A percentile compares a stretch with the other conserved stretches of the same genome.
phyloP scores from a whole-genome alignment of 805 yeast genomes.

The Dipodascus geniculatus region DNA sequence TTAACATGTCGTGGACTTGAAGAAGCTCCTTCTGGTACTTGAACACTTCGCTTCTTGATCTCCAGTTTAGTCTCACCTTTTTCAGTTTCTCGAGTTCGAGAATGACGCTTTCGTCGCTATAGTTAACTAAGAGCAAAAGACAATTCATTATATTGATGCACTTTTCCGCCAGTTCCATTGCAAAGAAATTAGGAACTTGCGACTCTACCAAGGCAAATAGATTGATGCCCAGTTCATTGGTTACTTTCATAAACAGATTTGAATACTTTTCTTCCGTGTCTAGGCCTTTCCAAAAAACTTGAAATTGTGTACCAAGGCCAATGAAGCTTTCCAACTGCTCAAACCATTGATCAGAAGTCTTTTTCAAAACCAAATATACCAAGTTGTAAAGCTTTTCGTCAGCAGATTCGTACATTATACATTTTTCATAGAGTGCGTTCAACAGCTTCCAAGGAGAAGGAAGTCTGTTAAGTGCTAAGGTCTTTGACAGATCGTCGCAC shows the following conservation, averaged over 20 bases:
- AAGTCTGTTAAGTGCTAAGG: neutral
- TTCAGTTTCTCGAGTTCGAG: neutral
- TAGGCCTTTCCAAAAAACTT: neutral
- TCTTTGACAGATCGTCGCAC: conserved; percentile 1
- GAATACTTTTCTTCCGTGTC: neutral
- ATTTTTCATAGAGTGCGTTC: conserved; percentile 2
- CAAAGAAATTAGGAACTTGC: conserved; percentile 1
- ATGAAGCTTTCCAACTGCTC: neutral
- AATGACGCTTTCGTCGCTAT: neutral
- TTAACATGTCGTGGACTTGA: neutral
- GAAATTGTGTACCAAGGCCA: neutral
- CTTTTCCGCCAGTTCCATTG: neutral
- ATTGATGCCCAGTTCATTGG: neutral
- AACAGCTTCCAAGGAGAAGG: conserved; percentile 1
- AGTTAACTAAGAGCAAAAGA: neutral
- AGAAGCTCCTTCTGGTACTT: neutral
- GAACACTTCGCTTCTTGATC: neutral
- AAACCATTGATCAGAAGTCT: conserved; percentile 2
- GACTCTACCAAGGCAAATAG: neutral
- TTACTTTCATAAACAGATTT: neutral
- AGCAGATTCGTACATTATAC: neutral
- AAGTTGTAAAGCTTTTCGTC: neutral
- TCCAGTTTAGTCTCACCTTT: neutral
- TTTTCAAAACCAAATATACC: neutral
- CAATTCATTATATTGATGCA: conserved; percentile 1